Percentiles rank a stretch among this genome's conserved stretches.
Evolutionary conservation across 2,329 filamentous ascomycete genomes (phyloP).

Genomic region (Capronia epimyces): DNA sequence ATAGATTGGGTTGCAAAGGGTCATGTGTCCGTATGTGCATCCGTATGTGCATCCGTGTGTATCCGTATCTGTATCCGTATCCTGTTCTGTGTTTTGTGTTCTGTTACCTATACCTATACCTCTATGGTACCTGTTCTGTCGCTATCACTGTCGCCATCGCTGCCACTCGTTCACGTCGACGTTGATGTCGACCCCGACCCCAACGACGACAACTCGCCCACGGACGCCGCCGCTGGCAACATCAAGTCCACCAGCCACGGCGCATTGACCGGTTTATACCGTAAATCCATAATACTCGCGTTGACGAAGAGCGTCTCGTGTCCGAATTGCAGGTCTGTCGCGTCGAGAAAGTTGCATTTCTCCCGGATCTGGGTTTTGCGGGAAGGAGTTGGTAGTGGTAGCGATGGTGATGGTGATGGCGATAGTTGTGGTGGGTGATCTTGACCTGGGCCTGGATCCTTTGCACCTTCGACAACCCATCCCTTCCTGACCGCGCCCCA

Average conservation of each 20-base stretch:
- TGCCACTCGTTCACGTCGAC: no score
- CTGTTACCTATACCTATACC: no score
- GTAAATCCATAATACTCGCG: conserved; percentile 51
- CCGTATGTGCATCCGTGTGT: no score
- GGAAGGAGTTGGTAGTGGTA: neutral
- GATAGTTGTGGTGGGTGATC: neutral
- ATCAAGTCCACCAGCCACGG: conserved; percentile 55
- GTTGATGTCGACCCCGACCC: no score
- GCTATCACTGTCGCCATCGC: neutral
- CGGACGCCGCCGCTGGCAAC: conserved; percentile 25
- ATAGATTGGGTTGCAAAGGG: no score
- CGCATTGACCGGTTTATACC: conserved; percentile 47
- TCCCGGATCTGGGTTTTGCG: conserved; percentile 4
- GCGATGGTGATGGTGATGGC: no score
- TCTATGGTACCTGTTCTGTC: no score
- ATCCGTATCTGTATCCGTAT: no score
- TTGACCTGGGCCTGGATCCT: no score
- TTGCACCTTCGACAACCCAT: conserved; percentile 10
- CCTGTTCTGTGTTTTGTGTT: no score
- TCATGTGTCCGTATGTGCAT: no score
- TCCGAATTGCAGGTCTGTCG: conserved; percentile 40
- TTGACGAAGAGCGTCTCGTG: conserved; percentile 55
- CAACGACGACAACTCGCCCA: no score
- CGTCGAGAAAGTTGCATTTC: conserved; percentile 33
- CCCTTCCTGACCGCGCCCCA: conserved; percentile 27